Evolutionary conservation across 148 eudicot genomes (phyloP).

Genomic region (Camellia sinensis): DNA sequence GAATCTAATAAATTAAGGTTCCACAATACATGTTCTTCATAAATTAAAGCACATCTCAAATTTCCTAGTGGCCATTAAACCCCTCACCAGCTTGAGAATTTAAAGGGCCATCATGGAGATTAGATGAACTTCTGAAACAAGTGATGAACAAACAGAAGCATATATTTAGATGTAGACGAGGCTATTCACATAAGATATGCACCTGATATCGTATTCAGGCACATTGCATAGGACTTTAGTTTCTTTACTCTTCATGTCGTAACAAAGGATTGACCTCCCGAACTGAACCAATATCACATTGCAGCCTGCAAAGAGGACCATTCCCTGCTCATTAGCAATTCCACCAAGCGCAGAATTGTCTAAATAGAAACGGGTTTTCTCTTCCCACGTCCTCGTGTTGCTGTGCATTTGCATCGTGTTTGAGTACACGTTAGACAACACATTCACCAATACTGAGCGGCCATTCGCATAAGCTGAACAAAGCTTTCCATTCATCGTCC

Average conservation of each 20-base stretch:
- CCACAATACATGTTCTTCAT: too few species aligned
- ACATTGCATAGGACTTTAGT: conserved; percentile 14
- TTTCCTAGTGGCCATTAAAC: too few species aligned
- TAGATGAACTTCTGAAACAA: too few species aligned
- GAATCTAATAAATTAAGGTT: too few species aligned
- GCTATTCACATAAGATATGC: conserved; percentile 41
- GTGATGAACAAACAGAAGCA: too few species aligned
- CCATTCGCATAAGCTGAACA: conserved; percentile 22
- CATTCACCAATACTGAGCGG: conserved; percentile 12
- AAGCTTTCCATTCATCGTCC: conserved; percentile 39
- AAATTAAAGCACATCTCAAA: too few species aligned
- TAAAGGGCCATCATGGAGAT: too few species aligned
- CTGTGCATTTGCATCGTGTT: conserved; percentile 34
- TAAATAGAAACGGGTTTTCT: background rate
- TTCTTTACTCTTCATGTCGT: conserved; percentile 22
- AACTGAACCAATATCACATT: conserved; percentile 28
- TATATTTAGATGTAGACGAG: conserved; percentile 25
- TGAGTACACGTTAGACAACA: conserved; percentile 24
- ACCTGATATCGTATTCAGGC: background rate
- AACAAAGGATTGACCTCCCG: conserved; percentile 16
- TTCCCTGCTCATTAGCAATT: background rate
- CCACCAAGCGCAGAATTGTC: background rate
- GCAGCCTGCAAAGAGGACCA: conserved; percentile 18
- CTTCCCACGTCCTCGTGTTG: conserved; percentile 21
- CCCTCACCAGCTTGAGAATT: too few species aligned